phyloP scores from a whole-genome alignment of 768 basidiomycete species.

The Mycena haematopus region DNA sequence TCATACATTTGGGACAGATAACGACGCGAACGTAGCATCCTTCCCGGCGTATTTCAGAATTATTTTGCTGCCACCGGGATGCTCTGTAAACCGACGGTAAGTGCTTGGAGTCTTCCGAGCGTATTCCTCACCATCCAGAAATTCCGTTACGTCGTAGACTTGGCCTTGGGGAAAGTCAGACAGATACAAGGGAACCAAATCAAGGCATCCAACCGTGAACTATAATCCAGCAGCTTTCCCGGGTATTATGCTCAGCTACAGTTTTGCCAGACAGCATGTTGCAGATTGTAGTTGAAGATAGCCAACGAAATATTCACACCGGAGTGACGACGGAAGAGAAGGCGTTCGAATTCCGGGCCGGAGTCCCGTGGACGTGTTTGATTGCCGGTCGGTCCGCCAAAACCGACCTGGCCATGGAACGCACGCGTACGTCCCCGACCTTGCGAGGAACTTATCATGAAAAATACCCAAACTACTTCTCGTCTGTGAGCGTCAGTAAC shows the following conservation, averaged over 20 bases:
- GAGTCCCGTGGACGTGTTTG: background rate
- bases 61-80: conserved; percentile 83
- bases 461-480: too few relatives aligned
- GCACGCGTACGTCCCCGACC: too few relatives aligned
- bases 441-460: too few relatives aligned
- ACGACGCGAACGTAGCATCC: conserved; percentile 75
- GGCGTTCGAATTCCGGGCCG: background rate
- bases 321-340: background rate
- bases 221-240: conserved; percentile 83
- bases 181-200: background rate
- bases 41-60: conserved; percentile 89
- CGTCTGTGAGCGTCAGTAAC: too few relatives aligned
- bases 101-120: background rate
- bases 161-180: conserved; percentile 52
- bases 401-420: too few relatives aligned
- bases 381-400: background rate
- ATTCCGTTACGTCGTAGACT: conserved; percentile 82
- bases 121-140: conserved; percentile 63
- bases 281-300: background rate
- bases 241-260: conserved; percentile 60
- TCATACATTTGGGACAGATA: conserved; percentile 16
- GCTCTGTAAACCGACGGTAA: conserved; percentile 47
- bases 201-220: conserved; percentile 65
- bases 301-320: background rate
- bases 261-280: conserved; percentile 49